Evolutionary conservation across 805 yeast genomes (phyloP), one percentile per base, ranked within the genome.

Genomic region (Suhomyces faveliae): DNA sequence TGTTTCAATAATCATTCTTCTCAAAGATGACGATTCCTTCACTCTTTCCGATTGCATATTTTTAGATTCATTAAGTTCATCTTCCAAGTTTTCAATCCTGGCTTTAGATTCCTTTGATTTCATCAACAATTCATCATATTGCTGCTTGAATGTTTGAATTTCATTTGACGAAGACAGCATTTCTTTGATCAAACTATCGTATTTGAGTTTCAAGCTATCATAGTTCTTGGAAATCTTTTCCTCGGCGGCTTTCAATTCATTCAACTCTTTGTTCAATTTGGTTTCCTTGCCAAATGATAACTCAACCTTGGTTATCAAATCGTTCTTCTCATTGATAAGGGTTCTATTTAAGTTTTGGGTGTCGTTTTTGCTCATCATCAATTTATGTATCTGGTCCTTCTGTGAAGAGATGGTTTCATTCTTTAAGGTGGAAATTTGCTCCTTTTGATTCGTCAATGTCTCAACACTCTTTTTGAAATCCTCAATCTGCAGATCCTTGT

Each of bases 61-160:
- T 47, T 89, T 78, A 4, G 87, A 72, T 49, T 91, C 97, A 9
- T 78, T 71, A n/a, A 92, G 67, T 59, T 91, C 97, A 48, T 89
- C 96, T 55, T 87, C 90, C 23, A 91, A 62, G 1, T 81, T 78
- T 48, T 87, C 90, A 19, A 80, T 72, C 52, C 80, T 77, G 45
- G 73, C 73, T 38, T 74, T 76, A 1, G 83, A 70, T 56, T 94
- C 98, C 51, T 79, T 78, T 35, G 83, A 67, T 46, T 87, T 80
- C 76, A 86, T 78, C 2, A 76, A 60, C 43, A 87, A 62, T 57
- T 89, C 96, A 44, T 88, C 92, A 50, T 83, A 79, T 60, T 87
- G 89, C 53, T 81, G 84, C 56, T 78, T 84, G 50, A 81, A 59
- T 5, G 66, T 49, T 51, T 63, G 71, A 22, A 63, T 49, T 47